Evolutionary conservation across 2,329 filamentous ascomycete genomes (phyloP).

Genomic region (Xylariaceae sp.): DNA sequence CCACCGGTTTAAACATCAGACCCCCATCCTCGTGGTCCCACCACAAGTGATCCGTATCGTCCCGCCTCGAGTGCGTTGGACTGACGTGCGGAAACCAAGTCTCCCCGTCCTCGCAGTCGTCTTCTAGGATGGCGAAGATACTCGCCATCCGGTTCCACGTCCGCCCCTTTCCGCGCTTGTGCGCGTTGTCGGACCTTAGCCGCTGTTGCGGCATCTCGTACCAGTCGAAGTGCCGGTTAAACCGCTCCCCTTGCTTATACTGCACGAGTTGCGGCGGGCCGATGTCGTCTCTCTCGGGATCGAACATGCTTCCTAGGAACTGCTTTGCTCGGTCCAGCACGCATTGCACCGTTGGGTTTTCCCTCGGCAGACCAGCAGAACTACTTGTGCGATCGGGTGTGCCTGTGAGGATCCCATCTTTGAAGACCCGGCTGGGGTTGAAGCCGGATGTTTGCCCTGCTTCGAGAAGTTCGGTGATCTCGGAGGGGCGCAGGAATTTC

Average conservation of each 20-base stretch:
- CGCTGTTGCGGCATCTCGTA: slow-evolving; percentile 27
- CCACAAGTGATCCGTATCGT: slow-evolving; percentile 28
- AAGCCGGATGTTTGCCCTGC: slow-evolving; percentile 33
- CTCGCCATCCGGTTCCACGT: slow-evolving; percentile 38
- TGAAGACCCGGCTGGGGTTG: slow-evolving; percentile 35
- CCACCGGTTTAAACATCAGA: slow-evolving; percentile 38
- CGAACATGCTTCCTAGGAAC: slow-evolving; percentile 39
- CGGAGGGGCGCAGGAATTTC: slow-evolving; percentile 33
- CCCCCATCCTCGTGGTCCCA: slow-evolving; percentile 38
- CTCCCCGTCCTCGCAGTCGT: slow-evolving; percentile 38
- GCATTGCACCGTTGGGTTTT: slow-evolving; percentile 36
- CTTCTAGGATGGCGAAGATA: slow-evolving; percentile 41
- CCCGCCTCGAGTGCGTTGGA: slow-evolving; percentile 8
- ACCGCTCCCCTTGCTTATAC: slow-evolving; percentile 37
- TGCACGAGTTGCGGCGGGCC: slow-evolving; percentile 41
- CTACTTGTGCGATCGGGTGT: slow-evolving; percentile 37
- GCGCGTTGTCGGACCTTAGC: slow-evolving; percentile 17
- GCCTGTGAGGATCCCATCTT: slow-evolving; percentile 31
- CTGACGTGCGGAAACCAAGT: slow-evolving; percentile 39
- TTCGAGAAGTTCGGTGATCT: slow-evolving; percentile 34
- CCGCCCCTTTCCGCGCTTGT: slow-evolving; percentile 19
- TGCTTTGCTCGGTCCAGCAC: slow-evolving; percentile 34
- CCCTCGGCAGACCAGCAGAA: slow-evolving; percentile 36
- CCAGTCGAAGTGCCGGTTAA: slow-evolving; percentile 42
- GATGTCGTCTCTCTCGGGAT: slow-evolving; percentile 37